phyloP scores from a whole-genome alignment of 176 grass and related monocot genomes.

The Olyra latifolia region DNA sequence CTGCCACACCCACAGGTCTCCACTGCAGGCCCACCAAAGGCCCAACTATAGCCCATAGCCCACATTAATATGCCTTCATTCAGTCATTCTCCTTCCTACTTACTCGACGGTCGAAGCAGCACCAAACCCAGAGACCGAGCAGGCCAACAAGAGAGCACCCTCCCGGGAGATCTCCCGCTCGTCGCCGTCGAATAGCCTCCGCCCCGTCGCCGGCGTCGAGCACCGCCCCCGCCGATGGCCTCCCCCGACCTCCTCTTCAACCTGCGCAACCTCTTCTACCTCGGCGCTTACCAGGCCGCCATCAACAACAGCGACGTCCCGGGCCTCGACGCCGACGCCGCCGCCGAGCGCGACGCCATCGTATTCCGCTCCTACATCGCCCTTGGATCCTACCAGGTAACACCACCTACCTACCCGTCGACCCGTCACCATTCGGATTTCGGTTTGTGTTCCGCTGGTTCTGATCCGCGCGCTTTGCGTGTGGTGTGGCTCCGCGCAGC shows the following conservation, averaged over 20 bases:
- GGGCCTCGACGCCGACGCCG: slow-evolving; percentile 60
- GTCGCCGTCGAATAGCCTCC: not conserved
- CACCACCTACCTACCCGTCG: not conserved
- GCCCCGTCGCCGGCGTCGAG: not conserved
- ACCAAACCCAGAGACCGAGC: slow-evolving; percentile 18
- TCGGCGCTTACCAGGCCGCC: slow-evolving; percentile 94
- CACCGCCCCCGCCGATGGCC: slow-evolving; percentile 37
- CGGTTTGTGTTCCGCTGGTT: not conserved
- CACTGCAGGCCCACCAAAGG: not conserved
- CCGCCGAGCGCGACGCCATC: slow-evolving; percentile 80
- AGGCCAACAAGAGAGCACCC: not conserved
- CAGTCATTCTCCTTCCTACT: not conserved
- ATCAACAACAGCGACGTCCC: slow-evolving; percentile 95
- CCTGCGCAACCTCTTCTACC: slow-evolving; percentile 93
- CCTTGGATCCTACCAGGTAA: slow-evolving; percentile 92
- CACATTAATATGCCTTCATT: not conserved
- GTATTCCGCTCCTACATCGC: slow-evolving; percentile 96
- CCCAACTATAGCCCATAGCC: slow-evolving; percentile 31
- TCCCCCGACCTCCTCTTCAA: slow-evolving; percentile 85
- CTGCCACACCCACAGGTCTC: not conserved
- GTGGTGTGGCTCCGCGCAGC: slow-evolving; percentile 39
- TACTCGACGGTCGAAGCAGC: not conserved
- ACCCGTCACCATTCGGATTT: not conserved
- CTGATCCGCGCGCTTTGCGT: not conserved
- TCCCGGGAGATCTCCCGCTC: slow-evolving; percentile 35